Base-by-base conservation (phyloP, 2,329 filamentous ascomycete species). In the Endothia cerciana region DNA sequence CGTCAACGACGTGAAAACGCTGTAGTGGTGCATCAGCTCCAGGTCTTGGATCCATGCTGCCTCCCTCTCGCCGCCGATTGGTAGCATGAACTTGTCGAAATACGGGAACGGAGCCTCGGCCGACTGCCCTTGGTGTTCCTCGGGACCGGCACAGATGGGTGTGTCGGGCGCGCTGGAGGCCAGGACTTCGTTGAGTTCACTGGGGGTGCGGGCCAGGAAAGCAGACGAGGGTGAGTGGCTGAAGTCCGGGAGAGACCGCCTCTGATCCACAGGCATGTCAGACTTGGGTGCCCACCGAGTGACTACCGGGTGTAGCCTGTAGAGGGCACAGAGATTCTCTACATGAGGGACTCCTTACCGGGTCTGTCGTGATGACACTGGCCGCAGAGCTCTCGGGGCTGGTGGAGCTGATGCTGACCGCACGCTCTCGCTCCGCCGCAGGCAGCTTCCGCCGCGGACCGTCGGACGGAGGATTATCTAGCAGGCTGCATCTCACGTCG, bases 1-100 rank as follows among this genome's bases (percentile, higher is more conserved):
- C 1, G 76, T 76, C 7, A 71, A 63, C 57, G 70, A 75, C 0
- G 76, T 66, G 17, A 51, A 51, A 2, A 69, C 68, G 19, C 41
- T 62, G 49, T 70, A 77, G 51, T 78, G 76, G 41, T 77, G 73
- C 55, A 76, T 75, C 15, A 76, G 64, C 51, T 78, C 77, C 7
- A 78, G 65, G 63, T 78, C 77, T 62, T 75, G 76, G 4, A 74
- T 76, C 60, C 77, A 78, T 10, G 65, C 65, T 10, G 65, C 61
- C 56, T 66, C 65, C 28, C 60, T 53, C 61, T 66, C 60, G 47
- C 61, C 56, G 45, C 65, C 61, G 40, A 64, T 47, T 8, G 65
- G 65, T 5, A 64, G 56, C 65, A 66, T 63, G 41, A 66, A 66
- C 47, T 66, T 66, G 61, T 66, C 65, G 33, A 66, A 66, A 28